These are phyloP conservation scores for Auricularia cornea DNA, from an alignment of 768 basidiomycete genomes.

Conservation along the genomic window DNA sequence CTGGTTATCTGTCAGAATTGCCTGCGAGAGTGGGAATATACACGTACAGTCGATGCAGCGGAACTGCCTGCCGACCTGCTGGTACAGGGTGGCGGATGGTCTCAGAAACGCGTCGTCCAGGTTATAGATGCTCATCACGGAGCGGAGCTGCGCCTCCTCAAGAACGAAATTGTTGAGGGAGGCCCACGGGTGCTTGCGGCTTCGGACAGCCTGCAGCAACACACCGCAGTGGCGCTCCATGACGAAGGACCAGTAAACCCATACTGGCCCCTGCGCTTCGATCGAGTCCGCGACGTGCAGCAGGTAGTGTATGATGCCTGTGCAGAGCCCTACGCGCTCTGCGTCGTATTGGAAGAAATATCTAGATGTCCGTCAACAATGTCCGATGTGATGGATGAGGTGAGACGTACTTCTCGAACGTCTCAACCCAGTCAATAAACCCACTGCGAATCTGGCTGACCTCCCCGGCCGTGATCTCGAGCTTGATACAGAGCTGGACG, in stretches of 20 bases:
- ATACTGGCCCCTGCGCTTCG: slow-evolving; percentile 24
- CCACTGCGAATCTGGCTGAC: slow-evolving; percentile 18
- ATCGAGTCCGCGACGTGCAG: slow-evolving; percentile 28
- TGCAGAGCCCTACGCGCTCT: slow-evolving; percentile 22
- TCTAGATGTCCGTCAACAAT: slow-evolving; percentile 10
- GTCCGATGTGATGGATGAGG: no score
- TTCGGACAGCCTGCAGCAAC: slow-evolving; percentile 18
- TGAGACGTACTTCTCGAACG: slow-evolving; percentile 13
- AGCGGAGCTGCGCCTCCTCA: slow-evolving; percentile 20
- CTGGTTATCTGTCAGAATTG: background rate
- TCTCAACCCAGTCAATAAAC: slow-evolving; percentile 3
- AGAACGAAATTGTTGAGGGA: slow-evolving; percentile 19
- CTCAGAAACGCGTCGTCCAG: slow-evolving; percentile 6
- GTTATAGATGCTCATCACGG: slow-evolving; percentile 19
- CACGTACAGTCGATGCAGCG: background rate
- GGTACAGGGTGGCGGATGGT: no score
- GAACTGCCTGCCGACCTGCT: no score
- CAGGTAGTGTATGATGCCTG: slow-evolving; percentile 26
- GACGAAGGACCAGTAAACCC: slow-evolving; percentile 23
- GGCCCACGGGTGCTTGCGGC: slow-evolving; percentile 20
- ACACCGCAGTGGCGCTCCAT: slow-evolving; percentile 17
- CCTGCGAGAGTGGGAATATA: no score
- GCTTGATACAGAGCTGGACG: slow-evolving; percentile 30
- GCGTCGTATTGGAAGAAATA: slow-evolving; percentile 26
- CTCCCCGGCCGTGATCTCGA: slow-evolving; percentile 19